Evolutionary conservation across 192 early-diverging fungal species (phyloP).

Genomic region (Entomortierella chlamydospora): DNA sequence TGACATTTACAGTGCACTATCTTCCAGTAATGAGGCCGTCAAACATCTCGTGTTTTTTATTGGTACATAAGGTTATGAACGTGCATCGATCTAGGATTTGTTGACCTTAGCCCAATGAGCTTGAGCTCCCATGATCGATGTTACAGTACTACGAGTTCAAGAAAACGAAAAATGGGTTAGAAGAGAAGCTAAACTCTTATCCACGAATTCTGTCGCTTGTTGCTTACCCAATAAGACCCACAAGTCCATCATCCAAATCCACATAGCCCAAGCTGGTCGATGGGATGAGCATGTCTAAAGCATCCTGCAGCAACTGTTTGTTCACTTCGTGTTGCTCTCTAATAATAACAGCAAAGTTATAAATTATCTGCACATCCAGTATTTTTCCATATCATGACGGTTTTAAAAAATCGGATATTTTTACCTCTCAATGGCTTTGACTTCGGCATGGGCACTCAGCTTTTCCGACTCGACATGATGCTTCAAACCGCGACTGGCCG

Average conservation of each 20-base stretch:
- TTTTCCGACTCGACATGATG: conserved; percentile 29
- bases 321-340: conserved; percentile 67
- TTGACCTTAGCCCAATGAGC: conserved; percentile 66
- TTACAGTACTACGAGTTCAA: conserved; percentile 45
- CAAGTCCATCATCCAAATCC: conserved; percentile 69
- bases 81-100: conserved; percentile 6
- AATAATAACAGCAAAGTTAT: neutral
- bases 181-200: neutral
- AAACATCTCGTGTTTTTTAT: too few species aligned
- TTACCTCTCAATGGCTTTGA: conserved; percentile 24
- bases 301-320: conserved; percentile 72
- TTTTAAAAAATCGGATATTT: conserved; percentile 4
- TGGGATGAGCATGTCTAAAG: conserved; percentile 78
- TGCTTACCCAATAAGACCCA: conserved; percentile 73
- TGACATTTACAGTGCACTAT: too few species aligned
- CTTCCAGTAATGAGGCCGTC: too few species aligned
- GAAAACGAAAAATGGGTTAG: neutral
- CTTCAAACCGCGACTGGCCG: conserved; percentile 32
- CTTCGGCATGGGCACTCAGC: conserved; percentile 10
- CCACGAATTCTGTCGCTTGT: neutral
- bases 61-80: too few species aligned
- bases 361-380: neutral
- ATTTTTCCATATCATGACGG: neutral
- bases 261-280: conserved; percentile 72
- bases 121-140: conserved; percentile 73